Evolutionary conservation across 73 alveolate species (phyloP).

Genomic region (Halteria grandinella): DNA sequence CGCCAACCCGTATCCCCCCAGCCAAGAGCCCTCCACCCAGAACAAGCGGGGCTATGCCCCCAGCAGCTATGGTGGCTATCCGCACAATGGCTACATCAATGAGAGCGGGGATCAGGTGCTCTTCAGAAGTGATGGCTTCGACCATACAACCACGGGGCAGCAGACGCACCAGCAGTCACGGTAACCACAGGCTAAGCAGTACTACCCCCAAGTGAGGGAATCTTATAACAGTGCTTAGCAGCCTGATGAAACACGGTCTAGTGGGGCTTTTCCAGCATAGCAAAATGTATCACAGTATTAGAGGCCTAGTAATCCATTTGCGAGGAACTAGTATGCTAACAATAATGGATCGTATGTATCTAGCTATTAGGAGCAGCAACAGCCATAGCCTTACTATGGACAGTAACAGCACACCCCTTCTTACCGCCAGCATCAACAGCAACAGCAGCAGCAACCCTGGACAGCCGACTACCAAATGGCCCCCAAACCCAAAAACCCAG

Average conservation of each 20-base stretch:
- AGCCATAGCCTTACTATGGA: background rate
- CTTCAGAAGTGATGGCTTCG: slow-evolving; percentile 50
- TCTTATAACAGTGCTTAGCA: background rate
- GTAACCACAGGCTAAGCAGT: background rate
- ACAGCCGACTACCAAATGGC: background rate
- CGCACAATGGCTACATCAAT: background rate
- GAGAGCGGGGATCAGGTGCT: slow-evolving; percentile 19
- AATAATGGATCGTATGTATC: slow-evolving; percentile 24
- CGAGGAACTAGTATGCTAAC: slow-evolving; percentile 1
- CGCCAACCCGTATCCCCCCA: background rate
- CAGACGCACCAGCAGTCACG: slow-evolving; percentile 6
- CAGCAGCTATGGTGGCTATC: background rate
- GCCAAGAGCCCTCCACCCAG: background rate
- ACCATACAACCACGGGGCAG: background rate
- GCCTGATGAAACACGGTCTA: background rate
- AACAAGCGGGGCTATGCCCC: background rate
- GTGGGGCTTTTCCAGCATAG: background rate
- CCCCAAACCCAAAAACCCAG: background rate
- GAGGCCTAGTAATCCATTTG: slow-evolving; percentile 19
- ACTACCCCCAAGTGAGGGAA: slow-evolving; percentile 5
- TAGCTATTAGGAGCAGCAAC: background rate
- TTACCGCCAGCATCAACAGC: background rate
- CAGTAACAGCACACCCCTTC: background rate
- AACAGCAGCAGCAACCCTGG: background rate
- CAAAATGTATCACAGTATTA: no score